Conservation (phyloP, 495 filamentous ascomycete species). For the Aspergillus asperescens region DNA sequence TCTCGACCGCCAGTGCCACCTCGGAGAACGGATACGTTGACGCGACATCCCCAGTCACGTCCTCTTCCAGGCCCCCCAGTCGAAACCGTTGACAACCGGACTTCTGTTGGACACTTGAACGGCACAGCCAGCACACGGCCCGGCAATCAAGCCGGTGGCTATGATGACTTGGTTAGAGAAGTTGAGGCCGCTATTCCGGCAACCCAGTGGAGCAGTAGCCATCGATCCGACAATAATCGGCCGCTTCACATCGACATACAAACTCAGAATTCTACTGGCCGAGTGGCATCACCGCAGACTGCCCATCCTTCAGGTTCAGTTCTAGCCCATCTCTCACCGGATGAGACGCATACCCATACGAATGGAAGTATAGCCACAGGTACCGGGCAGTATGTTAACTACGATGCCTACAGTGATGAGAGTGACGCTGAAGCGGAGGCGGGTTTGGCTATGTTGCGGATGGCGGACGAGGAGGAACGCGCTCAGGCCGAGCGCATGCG, state of each 20-base stretch:
- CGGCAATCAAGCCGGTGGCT: conserved; percentile 19
- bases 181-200: conserved; percentile 44
- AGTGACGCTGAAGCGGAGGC: conserved; percentile 90
- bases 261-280: conserved; percentile 14
- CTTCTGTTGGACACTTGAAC: conserved; percentile 19
- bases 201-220: conserved; percentile 24
- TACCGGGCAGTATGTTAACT: conserved; percentile 44
- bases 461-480: conserved; percentile 77
- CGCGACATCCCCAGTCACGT: conserved; percentile 53
- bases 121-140: conserved; percentile 14
- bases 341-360: conserved; percentile 43
- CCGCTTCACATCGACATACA: conserved; percentile 15
- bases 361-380: conserved; percentile 47
- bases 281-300: not conserved
- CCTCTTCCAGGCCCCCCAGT: conserved; percentile 57
- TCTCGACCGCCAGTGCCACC: conserved; percentile 39
- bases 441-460: conserved; percentile 74
- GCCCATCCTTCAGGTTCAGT: not conserved
- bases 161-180: conserved; percentile 45
- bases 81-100: conserved; percentile 37
- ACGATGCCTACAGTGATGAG: conserved; percentile 59
- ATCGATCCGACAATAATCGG: conserved; percentile 20
- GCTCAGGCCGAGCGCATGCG: conserved; percentile 40
- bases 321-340: conserved; percentile 24
- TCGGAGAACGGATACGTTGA: conserved; percentile 47